Conservation (phyloP, 2,329 filamentous ascomycete species). For the Colletotrichum godetiae region DNA sequence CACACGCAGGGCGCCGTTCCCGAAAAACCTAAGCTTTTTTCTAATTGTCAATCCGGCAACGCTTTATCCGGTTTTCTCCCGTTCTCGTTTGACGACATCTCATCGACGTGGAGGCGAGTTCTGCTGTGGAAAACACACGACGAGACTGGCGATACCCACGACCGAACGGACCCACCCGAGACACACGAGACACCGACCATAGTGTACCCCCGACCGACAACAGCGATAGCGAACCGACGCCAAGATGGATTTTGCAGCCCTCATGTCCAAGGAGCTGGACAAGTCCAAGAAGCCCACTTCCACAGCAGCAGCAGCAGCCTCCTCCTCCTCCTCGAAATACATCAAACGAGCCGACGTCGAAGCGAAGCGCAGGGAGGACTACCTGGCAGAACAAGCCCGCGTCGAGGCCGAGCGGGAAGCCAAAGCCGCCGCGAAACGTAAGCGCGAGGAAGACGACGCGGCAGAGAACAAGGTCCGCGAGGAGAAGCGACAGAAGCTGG, state of each 20-base stretch:
- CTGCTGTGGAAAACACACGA: not conserved
- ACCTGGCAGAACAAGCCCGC: conserved; percentile 82
- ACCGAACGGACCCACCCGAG: conserved; percentile 7
- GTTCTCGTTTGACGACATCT: conserved; percentile 22
- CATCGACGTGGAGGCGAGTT: not conserved
- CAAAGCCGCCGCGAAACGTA: conserved; percentile 81
- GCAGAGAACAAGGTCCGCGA: conserved; percentile 76
- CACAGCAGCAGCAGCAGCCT: conserved; percentile 44
- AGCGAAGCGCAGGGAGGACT: conserved; percentile 81
- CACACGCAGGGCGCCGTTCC: conserved; percentile 15
- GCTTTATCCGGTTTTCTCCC: conserved; percentile 27
- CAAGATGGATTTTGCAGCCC: conserved; percentile 91
- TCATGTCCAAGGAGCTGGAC: conserved; percentile 94
- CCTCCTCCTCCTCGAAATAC: conserved; percentile 74
- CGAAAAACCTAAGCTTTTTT: conserved; percentile 30
- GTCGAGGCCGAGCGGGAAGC: conserved; percentile 78
- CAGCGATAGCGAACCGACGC: not conserved
- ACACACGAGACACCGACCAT: not conserved
- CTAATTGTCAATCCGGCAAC: conserved; percentile 7
- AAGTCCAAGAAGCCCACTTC: conserved; percentile 70
- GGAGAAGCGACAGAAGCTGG: conserved; percentile 83
- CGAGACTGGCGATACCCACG: conserved; percentile 10
- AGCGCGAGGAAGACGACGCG: conserved; percentile 86
- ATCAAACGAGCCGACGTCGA: conserved; percentile 88
- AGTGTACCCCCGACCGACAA: not conserved